Base-by-base conservation (phyloP, 257 asterid species). In the Solanum virginianum region DNA sequence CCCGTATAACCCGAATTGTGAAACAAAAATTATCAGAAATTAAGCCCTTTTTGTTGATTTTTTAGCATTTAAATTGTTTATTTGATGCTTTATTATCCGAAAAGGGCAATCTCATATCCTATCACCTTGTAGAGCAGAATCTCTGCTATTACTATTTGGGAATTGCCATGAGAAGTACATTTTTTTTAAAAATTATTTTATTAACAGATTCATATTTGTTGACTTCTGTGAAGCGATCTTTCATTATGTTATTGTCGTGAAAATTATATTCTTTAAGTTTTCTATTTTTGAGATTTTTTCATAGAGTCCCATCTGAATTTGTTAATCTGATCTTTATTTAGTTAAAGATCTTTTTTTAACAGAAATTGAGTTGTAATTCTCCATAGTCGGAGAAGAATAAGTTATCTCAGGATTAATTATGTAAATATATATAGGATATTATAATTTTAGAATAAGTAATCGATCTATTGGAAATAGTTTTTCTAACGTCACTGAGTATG, bases 101-200 rank as follows among this genome's bases (percentile, higher is more conserved):
- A 85, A 85, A 69, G 87, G 85, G 92, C 84, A 86, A 74, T 91
- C 89, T 92, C 94, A 94, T 92, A 92, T 94, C 92, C 96, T 89
- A 91, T 94, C 86, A 93, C 95, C 97, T 89, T 92, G 96, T 59
- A 87, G 49, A 94, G 97, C 88, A 84, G 91, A 86, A 49, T 91
- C 85, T 86, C 93, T 88, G 95, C 95, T 0, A 79, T 94, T 85
- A 91, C 26, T 91, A 84, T 89, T 88, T 91, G 92, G 94, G 95
- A 88, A 53, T 92, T 89, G 97, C 97, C 97, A 91, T 94, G 97
- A 90, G 93, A 91, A 80, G 29, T 2, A 90, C 92, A 91, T 90
- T 60, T 60, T 55, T 8, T 20, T 41, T 5, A 32, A 32, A 32
- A 36, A 0, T 36, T 36, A 36, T 36, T 36, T 36, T 36, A 36